Base-by-base conservation (phyloP, 139 green algal species). In the Coccomyxa sp. region DNA sequence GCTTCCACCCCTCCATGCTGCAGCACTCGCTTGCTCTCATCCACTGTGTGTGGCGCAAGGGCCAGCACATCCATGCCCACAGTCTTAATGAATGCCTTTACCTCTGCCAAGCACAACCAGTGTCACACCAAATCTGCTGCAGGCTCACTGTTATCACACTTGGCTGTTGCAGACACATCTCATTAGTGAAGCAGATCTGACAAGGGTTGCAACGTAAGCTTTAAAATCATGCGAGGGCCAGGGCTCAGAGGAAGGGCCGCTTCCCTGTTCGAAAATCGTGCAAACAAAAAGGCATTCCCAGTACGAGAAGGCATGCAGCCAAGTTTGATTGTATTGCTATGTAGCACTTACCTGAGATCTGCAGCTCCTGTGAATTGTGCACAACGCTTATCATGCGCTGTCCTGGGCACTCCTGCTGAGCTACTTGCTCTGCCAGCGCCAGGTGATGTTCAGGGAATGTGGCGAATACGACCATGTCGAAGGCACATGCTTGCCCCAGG, bases 391-490 rank as follows among this genome's bases (percentile, higher is more conserved):
- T 4, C 14, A 80, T 18, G 15, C 23, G 30, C 76, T 80, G 76
- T 14, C 76, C 76, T 27, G 31, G 31, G 25, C 76, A 80, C 14
- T 15, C 32, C 76, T 60, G 58, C 30, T 58, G 30, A 28, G 16
- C 23, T 17, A 80, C 30, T 32, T 63, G 13, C 30, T 60, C 15
- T 31, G 32, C 31, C 31, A 80, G 25, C 17, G 17, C 16, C 14
- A 31, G 15, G 31, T 80, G 76, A 25, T 80, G 76, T 32, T 80
- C 76, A 32, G 76, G 76, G 76, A 80, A 80, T 10, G 76, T 80
- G 16, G 76, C 76, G 12, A 80, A 63, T 14, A 80, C 76, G 0
- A 80, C 76, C 15, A 59, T 32, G 30, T 25, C 25, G 16, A 63
- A 80, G 1, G 15, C 23, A 27, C 76, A 80, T 17, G 76, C 76